Evolutionary conservation across 441 rosid species (phyloP), one percentile per base, ranked within the genome.

Genomic region (Viola pubescens): DNA sequence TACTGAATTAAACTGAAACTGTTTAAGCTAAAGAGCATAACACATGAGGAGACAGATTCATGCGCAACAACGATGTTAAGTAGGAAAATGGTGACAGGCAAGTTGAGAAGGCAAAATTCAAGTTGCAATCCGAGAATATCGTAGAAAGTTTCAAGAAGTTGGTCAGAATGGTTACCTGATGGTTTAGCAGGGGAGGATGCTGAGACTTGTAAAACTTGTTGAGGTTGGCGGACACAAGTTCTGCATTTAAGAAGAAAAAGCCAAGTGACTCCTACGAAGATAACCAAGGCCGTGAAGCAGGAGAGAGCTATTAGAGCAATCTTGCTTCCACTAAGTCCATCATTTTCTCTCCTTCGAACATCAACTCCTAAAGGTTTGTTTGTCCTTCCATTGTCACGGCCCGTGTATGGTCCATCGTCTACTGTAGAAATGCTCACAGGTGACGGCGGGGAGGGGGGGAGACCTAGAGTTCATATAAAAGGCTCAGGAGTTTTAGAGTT

Each of bases 391-490:
- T 64, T 59, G 40, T 52, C 72, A 37, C 41, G 73, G 42, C 72
- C 79, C 16, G 67, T 14, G 56, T 61, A 72, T 4, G 87, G 82
- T 53, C 79, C 73, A 59, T 70, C 67, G 54, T 82, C 76, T 4
- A 48, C 37, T 0, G 64, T 67, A 19, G 79, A 64, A 58, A 62
- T 75, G 58, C 77, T 63, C 0, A 81, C 70, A 63, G 66, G 73
- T 26, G 75, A 75, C 62, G 85, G 87, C 48, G 91, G 91, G 56
- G 88, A 77, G 8, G 83, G 82, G 16, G 89, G 94, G 62, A 86
- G 86, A 66, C 94, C 88, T 85, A 70, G 48, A 70, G 45, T 42
- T 70, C 3, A 2, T 53, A 34, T 41, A 62, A 44, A 52, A 59
- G 44, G 41, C 19, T 56, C 65, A 68, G 39, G 38, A 45, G 7